Evolutionary conservation across 2,329 filamentous ascomycete genomes (phyloP).

Genomic region (Fusarium sp.): DNA sequence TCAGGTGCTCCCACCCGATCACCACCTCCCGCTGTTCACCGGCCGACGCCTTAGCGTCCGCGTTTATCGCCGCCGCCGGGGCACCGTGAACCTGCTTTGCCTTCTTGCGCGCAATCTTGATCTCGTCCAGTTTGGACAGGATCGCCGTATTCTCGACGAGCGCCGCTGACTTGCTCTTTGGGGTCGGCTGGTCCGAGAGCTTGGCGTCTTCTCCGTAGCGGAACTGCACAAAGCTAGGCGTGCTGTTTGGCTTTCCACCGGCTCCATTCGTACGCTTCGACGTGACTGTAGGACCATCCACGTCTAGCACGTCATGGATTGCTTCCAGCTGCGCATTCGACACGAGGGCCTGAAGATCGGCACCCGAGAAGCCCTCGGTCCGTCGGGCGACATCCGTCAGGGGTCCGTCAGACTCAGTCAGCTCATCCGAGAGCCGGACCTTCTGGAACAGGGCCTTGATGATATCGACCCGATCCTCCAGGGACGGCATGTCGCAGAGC

Average conservation of each 20-base stretch:
- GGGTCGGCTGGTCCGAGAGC: slow-evolving; percentile 53
- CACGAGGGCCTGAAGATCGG: slow-evolving; percentile 92
- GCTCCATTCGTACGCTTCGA: slow-evolving; percentile 52
- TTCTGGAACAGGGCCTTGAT: slow-evolving; percentile 85
- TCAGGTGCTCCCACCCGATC: slow-evolving; percentile 86
- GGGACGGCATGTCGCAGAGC: slow-evolving; percentile 86
- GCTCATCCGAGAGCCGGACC: slow-evolving; percentile 76
- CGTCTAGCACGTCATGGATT: slow-evolving; percentile 87
- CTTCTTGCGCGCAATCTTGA: slow-evolving; percentile 76
- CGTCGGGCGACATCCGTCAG: slow-evolving; percentile 80
- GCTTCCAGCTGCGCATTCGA: slow-evolving; percentile 98
- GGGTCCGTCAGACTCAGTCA: slow-evolving; percentile 67
- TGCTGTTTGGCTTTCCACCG: slow-evolving; percentile 43
- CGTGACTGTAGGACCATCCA: slow-evolving; percentile 60
- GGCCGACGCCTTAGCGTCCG: slow-evolving; percentile 45
- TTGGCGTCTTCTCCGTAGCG: slow-evolving; percentile 75
- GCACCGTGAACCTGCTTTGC: slow-evolving; percentile 51
- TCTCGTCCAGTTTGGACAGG: slow-evolving; percentile 81
- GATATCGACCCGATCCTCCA: slow-evolving; percentile 89
- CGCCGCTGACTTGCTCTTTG: slow-evolving; percentile 63
- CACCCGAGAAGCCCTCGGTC: slow-evolving; percentile 93
- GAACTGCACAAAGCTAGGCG: slow-evolving; percentile 81
- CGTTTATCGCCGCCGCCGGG: slow-evolving; percentile 24
- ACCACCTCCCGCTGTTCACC: slow-evolving; percentile 74
- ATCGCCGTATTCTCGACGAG: slow-evolving; percentile 84